Percentiles rank a stretch among this genome's conserved stretches.
Conservation (phyloP, 1,139 yeast species). For the Sugiyamaella japonica region DNA sequence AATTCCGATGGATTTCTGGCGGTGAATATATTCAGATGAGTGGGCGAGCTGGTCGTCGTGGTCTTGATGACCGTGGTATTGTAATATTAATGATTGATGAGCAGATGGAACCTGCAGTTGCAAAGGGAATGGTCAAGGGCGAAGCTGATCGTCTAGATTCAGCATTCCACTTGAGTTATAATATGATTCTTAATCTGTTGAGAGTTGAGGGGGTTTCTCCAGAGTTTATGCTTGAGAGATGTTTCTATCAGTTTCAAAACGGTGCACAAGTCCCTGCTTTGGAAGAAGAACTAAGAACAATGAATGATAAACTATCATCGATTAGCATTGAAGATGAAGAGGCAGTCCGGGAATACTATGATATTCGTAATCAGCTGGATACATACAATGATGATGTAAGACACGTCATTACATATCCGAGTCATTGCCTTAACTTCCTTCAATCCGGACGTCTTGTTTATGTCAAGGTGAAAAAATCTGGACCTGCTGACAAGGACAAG, state of each 20-base stretch:
- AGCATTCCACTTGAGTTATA: constrained; percentile 94
- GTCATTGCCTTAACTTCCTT: constrained; percentile 75
- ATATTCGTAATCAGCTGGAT: constrained; percentile 67
- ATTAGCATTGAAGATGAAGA: constrained; percentile 71
- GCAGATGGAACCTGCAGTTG: constrained; percentile 98
- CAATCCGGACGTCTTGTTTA: constrained; percentile 86
- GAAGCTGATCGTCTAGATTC: constrained; percentile 96
- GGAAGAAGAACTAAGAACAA: constrained; percentile 60
- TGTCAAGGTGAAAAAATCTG: constrained; percentile 52
- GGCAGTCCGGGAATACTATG: constrained; percentile 77
- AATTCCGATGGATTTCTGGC: constrained; percentile 98
- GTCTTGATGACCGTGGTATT: constrained; percentile 97
- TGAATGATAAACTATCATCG: constrained; percentile 51
- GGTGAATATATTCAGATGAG: constrained; percentile 99
- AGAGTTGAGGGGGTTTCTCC: constrained; percentile 98
- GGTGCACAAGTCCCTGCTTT: constrained; percentile 84
- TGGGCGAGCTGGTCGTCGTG: constrained; percentile 99
- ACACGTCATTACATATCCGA: constrained; percentile 89
- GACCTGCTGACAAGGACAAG: constrained; percentile 23
- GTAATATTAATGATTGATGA: constrained; percentile 99
- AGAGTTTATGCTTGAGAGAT: constrained; percentile 91
- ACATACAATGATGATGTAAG: constrained; percentile 75
- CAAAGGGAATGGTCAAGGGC: constrained; percentile 99
- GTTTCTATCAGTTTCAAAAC: constrained; percentile 94
- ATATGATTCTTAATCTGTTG: constrained; percentile 93